phyloP scores from a whole-genome alignment of 2,329 filamentous ascomycete species.

The Thielaviopsis euricoi region DNA sequence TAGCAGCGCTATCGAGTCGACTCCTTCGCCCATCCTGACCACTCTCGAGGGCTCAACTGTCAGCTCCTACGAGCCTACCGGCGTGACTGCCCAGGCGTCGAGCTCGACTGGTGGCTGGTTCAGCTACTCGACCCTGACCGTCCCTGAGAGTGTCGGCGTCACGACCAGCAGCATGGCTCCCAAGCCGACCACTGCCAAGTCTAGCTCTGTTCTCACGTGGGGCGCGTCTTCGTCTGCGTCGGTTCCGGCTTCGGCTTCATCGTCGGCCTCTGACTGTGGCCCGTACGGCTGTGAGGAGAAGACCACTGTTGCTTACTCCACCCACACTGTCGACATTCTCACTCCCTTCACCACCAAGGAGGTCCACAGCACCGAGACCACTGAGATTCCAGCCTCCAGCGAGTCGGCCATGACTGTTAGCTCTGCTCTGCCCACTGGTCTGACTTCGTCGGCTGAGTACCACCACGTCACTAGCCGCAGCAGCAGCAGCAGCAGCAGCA shows the following conservation, averaged over 20 bases:
- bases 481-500: no score
- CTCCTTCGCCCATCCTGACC: slow-evolving; percentile 7
- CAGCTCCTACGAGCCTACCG: slow-evolving; percentile 1
- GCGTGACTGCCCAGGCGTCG: background rate
- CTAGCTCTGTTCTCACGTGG: background rate
- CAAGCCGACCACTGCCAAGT: background rate
- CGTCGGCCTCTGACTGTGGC: background rate
- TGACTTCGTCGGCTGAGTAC: background rate
- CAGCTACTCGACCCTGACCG: background rate
- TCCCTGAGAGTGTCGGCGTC: background rate
- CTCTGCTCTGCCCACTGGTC: background rate
- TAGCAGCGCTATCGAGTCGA: background rate
- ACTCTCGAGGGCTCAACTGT: slow-evolving; percentile 6
- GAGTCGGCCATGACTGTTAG: background rate
- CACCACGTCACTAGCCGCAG: no score
- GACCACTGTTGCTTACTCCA: background rate
- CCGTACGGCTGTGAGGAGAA: background rate
- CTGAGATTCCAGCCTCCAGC: background rate
- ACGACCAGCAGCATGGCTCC: background rate
- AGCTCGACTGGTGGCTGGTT: background rate
- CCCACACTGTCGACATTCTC: background rate
- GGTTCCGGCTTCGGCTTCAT: background rate
- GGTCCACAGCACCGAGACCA: background rate
- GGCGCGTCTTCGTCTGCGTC: background rate
- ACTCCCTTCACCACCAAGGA: background rate